These are phyloP conservation scores for Saccharomycopsis fermentans DNA, from an alignment of 805 yeast species.

Conservation along the genomic window DNA sequence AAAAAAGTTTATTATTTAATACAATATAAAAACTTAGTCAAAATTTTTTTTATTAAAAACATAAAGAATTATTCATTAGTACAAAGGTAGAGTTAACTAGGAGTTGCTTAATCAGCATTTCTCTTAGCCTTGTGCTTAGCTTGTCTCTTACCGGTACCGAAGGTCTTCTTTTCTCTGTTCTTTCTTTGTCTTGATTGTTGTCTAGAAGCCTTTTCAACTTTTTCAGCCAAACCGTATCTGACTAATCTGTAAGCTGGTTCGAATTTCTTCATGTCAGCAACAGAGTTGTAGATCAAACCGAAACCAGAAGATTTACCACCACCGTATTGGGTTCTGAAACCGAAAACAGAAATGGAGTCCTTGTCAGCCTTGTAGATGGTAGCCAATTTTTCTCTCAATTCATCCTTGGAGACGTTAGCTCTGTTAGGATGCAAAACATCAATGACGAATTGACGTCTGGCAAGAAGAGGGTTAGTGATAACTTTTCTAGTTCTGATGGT, in stretches of 20 bases:
- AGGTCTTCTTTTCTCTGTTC: slow-evolving; percentile 98
- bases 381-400: slow-evolving; percentile 90
- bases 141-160: slow-evolving; percentile 94
- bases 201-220: slow-evolving; percentile 97
- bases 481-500: slow-evolving; percentile 99
- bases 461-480: slow-evolving; percentile 97
- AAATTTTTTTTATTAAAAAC: slow-evolving; percentile 1
- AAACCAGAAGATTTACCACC: slow-evolving; percentile 99
- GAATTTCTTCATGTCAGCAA: slow-evolving; percentile 94
- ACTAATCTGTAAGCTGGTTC: slow-evolving; percentile 99
- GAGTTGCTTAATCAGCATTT: slow-evolving; percentile 57
- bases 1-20: slow-evolving; percentile 1
- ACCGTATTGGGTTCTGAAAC: slow-evolving; percentile 99
- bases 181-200: slow-evolving; percentile 99
- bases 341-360: slow-evolving; percentile 94
- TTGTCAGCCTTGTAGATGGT: slow-evolving; percentile 83
- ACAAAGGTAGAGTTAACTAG: not conserved
- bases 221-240: slow-evolving; percentile 94
- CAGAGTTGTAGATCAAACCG: slow-evolving; percentile 97
- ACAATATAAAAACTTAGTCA: not conserved
- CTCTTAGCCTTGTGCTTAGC: slow-evolving; percentile 89
- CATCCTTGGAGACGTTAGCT: slow-evolving; percentile 98
- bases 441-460: slow-evolving; percentile 98
- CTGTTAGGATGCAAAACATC: slow-evolving; percentile 99
- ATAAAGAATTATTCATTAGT: slow-evolving; percentile 1